These are phyloP conservation scores for Pseudocercospora fuligena DNA, from an alignment of 2,329 filamentous ascomycete species.

Conservation along the genomic window DNA sequence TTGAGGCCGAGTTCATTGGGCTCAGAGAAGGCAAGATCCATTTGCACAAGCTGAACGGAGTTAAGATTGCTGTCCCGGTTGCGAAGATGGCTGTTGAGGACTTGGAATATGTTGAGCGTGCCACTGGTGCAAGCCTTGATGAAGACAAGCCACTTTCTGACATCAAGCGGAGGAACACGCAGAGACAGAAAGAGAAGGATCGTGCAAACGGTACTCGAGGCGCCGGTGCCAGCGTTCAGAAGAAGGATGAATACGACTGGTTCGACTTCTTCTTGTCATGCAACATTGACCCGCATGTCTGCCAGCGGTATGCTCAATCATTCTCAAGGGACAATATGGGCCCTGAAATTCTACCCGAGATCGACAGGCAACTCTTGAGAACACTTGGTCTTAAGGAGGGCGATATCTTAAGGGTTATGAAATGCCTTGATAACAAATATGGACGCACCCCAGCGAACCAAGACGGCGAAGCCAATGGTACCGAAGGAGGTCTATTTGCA, in stretches of 20 bases:
- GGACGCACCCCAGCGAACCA: conserved; percentile 59
- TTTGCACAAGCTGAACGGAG: conserved; percentile 94
- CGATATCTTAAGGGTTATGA: conserved; percentile 95
- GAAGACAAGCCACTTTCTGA: conserved; percentile 93
- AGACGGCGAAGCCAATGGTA: conserved; percentile 65
- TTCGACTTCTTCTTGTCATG: conserved; percentile 97
- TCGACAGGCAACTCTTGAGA: conserved; percentile 79
- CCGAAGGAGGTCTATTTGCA: conserved; percentile 76
- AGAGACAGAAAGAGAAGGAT: conserved; percentile 54
- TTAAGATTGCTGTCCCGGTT: conserved; percentile 96
- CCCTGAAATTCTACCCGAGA: conserved; percentile 87
- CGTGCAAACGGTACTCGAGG: conserved; percentile 35
- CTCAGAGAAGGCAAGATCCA: conserved; percentile 96
- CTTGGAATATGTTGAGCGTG: conserved; percentile 88
- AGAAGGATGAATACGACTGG: conserved; percentile 89
- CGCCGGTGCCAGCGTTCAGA: conserved; percentile 68
- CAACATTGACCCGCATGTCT: conserved; percentile 89
- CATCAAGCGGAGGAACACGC: conserved; percentile 63
- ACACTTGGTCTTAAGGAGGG: conserved; percentile 94
- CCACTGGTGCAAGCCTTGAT: conserved; percentile 83
- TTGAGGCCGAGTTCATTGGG: conserved; percentile 94
- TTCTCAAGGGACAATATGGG: conserved; percentile 95
- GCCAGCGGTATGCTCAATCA: conserved; percentile 89
- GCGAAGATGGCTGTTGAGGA: conserved; percentile 95
- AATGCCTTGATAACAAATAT: conserved; percentile 80